Evolutionary conservation across 306 rosid species (phyloP).

Genomic region (Acacia confusa): DNA sequence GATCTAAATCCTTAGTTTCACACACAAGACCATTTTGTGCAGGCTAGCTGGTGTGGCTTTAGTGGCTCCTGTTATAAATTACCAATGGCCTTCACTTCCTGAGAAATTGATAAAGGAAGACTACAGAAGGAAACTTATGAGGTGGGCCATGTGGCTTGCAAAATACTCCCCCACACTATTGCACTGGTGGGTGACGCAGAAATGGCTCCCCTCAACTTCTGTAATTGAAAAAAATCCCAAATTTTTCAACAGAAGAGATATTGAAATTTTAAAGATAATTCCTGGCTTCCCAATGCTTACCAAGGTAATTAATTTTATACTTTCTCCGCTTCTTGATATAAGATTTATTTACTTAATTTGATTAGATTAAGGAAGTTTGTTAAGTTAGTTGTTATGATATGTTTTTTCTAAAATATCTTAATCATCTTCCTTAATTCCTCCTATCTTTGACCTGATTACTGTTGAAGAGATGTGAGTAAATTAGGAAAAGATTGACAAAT

Average conservation of each 20-base stretch:
- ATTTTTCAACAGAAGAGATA: constrained; percentile 74
- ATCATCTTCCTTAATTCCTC: too few relatives aligned
- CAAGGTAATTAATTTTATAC: constrained; percentile 49
- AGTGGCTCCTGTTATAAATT: constrained; percentile 80
- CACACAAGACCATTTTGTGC: constrained; percentile 37
- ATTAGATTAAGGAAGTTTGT: too few relatives aligned
- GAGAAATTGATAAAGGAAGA: constrained; percentile 60
- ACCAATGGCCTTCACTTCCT: constrained; percentile 88
- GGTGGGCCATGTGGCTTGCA: constrained; percentile 60
- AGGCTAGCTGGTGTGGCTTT: constrained; percentile 86
- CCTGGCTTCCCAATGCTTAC: constrained; percentile 93
- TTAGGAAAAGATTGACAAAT: too few relatives aligned
- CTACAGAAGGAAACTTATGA: constrained; percentile 60
- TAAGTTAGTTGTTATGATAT: too few relatives aligned
- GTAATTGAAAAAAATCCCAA: constrained; percentile 69
- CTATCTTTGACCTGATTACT: too few relatives aligned
- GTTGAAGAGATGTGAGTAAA: too few relatives aligned
- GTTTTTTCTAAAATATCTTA: too few relatives aligned
- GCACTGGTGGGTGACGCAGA: constrained; percentile 85
- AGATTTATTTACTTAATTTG: too few relatives aligned
- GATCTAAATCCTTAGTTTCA: constrained; percentile 3
- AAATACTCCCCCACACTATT: constrained; percentile 59
- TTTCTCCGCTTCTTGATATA: too few relatives aligned
- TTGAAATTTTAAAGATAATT: constrained; percentile 63
- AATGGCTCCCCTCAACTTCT: constrained; percentile 92